A percentile compares a stretch with the other conserved stretches of the same genome.
These are phyloP conservation scores for Cutaneotrichosporon sp. DNA, from an alignment of 1,284 basidiomycete species.

Conservation along the genomic window DNA sequence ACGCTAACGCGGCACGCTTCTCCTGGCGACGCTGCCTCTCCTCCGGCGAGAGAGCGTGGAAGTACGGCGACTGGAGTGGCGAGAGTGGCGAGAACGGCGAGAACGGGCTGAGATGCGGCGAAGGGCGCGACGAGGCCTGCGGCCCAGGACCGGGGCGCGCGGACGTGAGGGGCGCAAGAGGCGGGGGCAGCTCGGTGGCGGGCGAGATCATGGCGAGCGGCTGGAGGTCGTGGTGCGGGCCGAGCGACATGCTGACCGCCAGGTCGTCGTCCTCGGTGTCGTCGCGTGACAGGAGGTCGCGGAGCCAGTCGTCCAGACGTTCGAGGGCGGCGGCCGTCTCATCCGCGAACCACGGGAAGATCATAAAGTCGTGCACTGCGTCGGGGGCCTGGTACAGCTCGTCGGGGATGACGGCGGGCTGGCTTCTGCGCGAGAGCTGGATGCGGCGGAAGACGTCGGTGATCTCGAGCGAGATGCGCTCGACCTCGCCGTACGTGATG, in stretches of 20 bases:
- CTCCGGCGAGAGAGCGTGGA: constrained; percentile 3
- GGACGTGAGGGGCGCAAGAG: not conserved
- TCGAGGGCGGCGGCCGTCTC: constrained; percentile 41
- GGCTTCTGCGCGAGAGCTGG: constrained; percentile 16
- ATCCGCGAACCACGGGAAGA: constrained; percentile 47
- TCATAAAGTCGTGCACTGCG: constrained; percentile 49
- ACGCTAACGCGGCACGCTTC: constrained; percentile 19
- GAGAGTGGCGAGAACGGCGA: constrained; percentile 8
- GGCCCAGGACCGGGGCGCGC: not conserved
- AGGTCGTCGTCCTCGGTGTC: constrained; percentile 19
- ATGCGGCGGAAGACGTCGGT: constrained; percentile 36
- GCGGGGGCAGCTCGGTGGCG: not conserved
- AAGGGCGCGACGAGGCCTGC: not conserved
- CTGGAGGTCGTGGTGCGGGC: constrained; percentile 5
- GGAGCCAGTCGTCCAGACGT: constrained; percentile 44
- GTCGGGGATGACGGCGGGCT: constrained; percentile 19
- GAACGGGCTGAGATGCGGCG: not conserved
- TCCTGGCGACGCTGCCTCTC: constrained; percentile 1
- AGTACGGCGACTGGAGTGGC: constrained; percentile 7
- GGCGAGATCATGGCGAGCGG: constrained; percentile 3
- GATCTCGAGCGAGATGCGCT: constrained; percentile 43
- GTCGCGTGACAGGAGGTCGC: constrained; percentile 28
- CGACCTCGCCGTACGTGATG: constrained; percentile 45
- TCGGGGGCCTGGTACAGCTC: constrained; percentile 31
- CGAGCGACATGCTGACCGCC: not conserved